Conservation (phyloP, 2,329 filamentous ascomycete species). For the Xylaria polymorpha region DNA sequence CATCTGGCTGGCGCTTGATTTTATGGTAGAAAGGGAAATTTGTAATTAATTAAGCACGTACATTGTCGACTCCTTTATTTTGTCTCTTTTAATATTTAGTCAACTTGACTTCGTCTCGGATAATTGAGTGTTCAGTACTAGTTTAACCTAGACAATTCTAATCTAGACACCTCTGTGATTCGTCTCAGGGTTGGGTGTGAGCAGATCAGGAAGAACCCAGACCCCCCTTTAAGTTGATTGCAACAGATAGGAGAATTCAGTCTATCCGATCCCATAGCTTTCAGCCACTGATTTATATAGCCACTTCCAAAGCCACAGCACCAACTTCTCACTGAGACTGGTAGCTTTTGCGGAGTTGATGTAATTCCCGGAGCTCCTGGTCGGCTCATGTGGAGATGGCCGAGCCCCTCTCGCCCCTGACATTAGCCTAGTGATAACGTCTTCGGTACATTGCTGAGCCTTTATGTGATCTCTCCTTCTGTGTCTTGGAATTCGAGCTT, state of each 20-base stretch:
- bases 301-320: no score
- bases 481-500: background rate
- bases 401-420: background rate
- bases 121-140: background rate
- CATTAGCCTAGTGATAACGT: conserved; percentile 9
- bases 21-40: background rate
- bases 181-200: no score
- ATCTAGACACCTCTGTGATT: no score
- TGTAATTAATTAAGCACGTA: conserved; percentile 1
- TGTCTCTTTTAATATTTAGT: background rate
- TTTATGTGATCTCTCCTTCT: background rate
- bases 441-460: background rate
- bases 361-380: background rate
- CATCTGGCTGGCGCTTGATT: background rate
- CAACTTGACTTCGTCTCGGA: background rate
- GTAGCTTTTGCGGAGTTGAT: background rate
- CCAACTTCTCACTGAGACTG: no score
- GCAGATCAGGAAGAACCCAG: no score
- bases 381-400: conserved; percentile 17
- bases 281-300: no score
- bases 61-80: background rate
- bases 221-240: no score
- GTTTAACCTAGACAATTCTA: background rate
- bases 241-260: no score
- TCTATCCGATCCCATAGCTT: no score